A percentile compares a stretch with the other conserved stretches of the same genome.
Conservation (phyloP, 768 basidiomycete genomes). For the Strobilomyces dryophilus region DNA sequence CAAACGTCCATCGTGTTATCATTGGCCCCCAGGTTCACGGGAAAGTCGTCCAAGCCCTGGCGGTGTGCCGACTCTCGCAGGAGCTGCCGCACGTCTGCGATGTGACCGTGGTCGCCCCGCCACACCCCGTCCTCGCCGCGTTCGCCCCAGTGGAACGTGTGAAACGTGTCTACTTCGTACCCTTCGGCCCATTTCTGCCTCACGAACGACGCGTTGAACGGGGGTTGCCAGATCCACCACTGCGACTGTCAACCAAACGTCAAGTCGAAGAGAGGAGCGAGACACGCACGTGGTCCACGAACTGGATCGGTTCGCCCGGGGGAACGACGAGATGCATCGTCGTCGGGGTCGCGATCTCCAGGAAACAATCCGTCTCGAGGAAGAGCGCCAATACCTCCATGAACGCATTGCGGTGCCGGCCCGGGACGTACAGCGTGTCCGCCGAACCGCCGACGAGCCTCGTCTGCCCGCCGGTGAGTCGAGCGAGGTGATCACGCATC, state of each 20-base stretch:
- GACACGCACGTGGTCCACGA: slow-evolving; percentile 42
- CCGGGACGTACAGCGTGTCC: slow-evolving; percentile 48
- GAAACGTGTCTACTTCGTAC: slow-evolving; percentile 49
- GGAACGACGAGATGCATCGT: slow-evolving; percentile 41
- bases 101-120: slow-evolving; percentile 31
- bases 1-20: not conserved
- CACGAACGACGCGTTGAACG: slow-evolving; percentile 44
- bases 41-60: slow-evolving; percentile 33
- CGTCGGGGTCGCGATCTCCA: slow-evolving; percentile 48
- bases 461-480: slow-evolving; percentile 30
- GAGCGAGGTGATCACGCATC: slow-evolving; percentile 38
- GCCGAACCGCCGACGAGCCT: slow-evolving; percentile 45
- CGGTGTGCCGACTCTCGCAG: slow-evolving; percentile 37
- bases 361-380: slow-evolving; percentile 45
- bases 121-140: slow-evolving; percentile 32
- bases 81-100: slow-evolving; percentile 36
- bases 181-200: slow-evolving; percentile 43
- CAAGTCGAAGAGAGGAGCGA: too few relatives aligned
- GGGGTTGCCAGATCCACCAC: slow-evolving; percentile 49
- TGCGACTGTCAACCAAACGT: slow-evolving; percentile 7
- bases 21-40: not conserved
- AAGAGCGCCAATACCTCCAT: slow-evolving; percentile 41
- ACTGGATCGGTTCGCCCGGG: slow-evolving; percentile 38
- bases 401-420: slow-evolving; percentile 35
- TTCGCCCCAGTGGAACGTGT: slow-evolving; percentile 49